Base-by-base conservation (phyloP, 2,329 filamentous ascomycete genomes). In the Stachybotrys chlorohalonatus region DNA sequence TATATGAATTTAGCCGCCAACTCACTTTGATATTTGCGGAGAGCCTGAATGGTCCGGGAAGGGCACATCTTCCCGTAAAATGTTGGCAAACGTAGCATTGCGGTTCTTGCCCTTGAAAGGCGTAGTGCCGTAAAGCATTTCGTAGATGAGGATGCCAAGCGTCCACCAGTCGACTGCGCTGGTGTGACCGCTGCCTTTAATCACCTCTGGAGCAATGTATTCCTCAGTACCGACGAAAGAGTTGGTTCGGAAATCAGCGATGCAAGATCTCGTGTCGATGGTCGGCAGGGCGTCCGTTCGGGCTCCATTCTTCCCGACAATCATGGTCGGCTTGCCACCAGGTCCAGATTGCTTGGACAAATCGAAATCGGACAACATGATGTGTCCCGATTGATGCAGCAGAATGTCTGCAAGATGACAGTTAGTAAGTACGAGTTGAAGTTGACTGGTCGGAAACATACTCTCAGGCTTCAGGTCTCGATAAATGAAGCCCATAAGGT, bases 131-230 rank as follows among this genome's bases (percentile, higher is more conserved):
- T 93, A 99, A 42, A 99, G 79, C 94, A 99, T 99, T 73, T 99
- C 94, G 70, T 97, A 99, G 55, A 99, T 91, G 66, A 99, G 74
- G 62, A 99, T 97, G 17, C 94, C 94, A 53, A 99, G 73, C 0
- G 94, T 99, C 94, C 94, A 99, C 94, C 94, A 99, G 71, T 99
- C 94, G 13, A 99, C 94, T 13, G 94, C 94, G 68, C 93, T 97
- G 7, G 94, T 99, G 73, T 99, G 94, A 30, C 94, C 94, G 67
- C 93, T 96, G 46, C 94, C 94, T 74, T 97, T 97, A 70, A 99
- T 99, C 42, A 99, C 94, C 71, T 99, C 94, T 2, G 94, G 94
- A 1, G 94, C 94, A 66, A 99, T 99, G 71, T 99, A 99, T 70
- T 99, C 94, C 70, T 99, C 94, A 1, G 94, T 99, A 16, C 94